A percentile compares a stretch with the other conserved stretches of the same genome.
Evolutionary conservation across 768 basidiomycete genomes (phyloP).

Genomic region (Calvatia gigantea): DNA sequence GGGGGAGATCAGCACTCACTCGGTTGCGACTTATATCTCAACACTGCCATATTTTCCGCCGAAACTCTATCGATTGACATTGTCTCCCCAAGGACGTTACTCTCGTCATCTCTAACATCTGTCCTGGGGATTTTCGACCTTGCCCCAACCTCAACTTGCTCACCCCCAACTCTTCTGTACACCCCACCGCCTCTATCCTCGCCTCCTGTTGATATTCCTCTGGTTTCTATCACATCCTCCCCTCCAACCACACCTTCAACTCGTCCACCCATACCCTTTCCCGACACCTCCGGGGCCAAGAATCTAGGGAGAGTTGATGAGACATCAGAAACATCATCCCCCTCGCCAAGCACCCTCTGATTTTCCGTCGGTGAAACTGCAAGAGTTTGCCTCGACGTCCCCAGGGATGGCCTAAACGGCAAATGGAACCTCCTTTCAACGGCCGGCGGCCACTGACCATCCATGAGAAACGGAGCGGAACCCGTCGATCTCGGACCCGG

Average conservation of each 20-base stretch:
- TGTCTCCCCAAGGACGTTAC: not conserved
- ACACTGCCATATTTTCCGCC: not conserved
- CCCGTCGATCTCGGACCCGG: slow-evolving; percentile 1
- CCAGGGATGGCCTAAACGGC: not conserved
- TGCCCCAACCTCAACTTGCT: not conserved
- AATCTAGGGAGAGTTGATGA: slow-evolving; percentile 8
- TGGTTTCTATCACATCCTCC: not conserved
- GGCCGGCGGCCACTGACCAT: not conserved
- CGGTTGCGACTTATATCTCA: slow-evolving; percentile 2
- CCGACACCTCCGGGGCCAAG: not conserved
- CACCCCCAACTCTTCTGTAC: not conserved
- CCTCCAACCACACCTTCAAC: not conserved
- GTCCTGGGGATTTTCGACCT: not conserved
- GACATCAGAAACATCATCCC: not conserved
- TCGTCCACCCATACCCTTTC: not conserved
- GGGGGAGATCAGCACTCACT: not conserved
- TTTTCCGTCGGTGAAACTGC: not conserved
- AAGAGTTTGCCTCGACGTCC: not conserved
- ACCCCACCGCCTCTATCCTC: slow-evolving; percentile 4
- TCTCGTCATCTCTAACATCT: slow-evolving; percentile 4
- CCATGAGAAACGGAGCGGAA: not conserved
- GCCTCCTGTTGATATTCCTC: not conserved
- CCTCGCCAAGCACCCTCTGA: not conserved
- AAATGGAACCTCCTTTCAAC: slow-evolving; percentile 11
- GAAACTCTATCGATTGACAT: not conserved